These are phyloP conservation scores for Lolium perenne DNA, from an alignment of 176 grass and related monocot species.

Conservation along the genomic window DNA sequence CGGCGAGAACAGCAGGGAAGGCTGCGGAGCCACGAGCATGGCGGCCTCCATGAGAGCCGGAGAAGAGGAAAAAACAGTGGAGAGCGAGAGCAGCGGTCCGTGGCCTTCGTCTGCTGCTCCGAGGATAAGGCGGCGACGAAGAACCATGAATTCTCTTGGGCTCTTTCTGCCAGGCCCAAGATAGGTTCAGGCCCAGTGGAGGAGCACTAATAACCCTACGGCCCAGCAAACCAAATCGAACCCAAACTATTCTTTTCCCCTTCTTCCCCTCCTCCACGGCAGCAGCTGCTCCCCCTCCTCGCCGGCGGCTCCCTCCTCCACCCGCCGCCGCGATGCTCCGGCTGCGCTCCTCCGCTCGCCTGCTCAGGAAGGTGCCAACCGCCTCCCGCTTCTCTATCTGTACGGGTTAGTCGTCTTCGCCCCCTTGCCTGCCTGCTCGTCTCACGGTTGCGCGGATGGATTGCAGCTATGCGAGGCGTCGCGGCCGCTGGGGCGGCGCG, in stretches of 20 bases:
- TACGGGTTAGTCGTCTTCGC: not conserved
- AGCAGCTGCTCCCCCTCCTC: not conserved
- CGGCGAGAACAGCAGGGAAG: not conserved
- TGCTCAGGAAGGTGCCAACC: constrained; percentile 38
- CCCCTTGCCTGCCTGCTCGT: too few relatives aligned
- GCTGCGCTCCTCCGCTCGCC: constrained; percentile 52
- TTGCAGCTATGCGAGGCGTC: constrained; percentile 42
- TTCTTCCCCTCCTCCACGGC: not conserved
- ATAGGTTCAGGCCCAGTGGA: too few relatives aligned
- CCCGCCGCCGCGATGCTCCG: constrained; percentile 39
- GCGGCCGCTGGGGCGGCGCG: constrained; percentile 9
- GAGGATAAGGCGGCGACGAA: constrained; percentile 52
- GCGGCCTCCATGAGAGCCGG: constrained; percentile 39
- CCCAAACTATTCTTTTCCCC: not conserved
- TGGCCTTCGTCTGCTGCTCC: not conserved
- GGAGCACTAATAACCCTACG: constrained; percentile 3
- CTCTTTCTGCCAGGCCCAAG: too few relatives aligned
- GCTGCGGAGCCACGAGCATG: constrained; percentile 37
- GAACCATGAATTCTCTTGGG: too few relatives aligned
- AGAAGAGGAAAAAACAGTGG: not conserved
- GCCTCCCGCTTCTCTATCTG: not conserved
- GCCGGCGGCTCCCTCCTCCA: constrained; percentile 15
- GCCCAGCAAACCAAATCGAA: constrained; percentile 3
- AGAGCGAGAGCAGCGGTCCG: not conserved
- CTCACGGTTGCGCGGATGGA: not conserved